phyloP scores from a whole-genome alignment of 2,329 filamentous ascomycete genomes.

The Phyllosticta paracitricarpa region DNA sequence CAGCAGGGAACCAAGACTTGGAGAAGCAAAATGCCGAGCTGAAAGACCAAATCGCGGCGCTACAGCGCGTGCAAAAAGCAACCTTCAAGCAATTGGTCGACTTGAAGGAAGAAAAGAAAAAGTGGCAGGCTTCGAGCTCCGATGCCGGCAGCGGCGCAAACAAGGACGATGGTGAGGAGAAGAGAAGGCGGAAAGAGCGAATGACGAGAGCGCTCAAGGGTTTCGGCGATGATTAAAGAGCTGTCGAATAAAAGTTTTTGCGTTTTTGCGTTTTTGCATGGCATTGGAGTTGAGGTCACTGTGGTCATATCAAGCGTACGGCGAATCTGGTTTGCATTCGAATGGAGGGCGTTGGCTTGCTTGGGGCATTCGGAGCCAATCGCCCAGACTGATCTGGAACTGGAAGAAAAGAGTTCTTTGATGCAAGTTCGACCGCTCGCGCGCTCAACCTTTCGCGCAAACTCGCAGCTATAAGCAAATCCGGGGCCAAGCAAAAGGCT shows the following conservation, averaged over 20 bases:
- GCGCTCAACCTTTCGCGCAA: background rate
- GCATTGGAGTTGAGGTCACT: background rate
- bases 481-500: background rate
- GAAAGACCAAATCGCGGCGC: slow-evolving; percentile 31
- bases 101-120: slow-evolving; percentile 32
- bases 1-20: background rate
- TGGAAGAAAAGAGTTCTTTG: background rate
- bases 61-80: slow-evolving; percentile 36
- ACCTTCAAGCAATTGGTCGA: slow-evolving; percentile 36
- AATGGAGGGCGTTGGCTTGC: background rate
- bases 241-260: background rate
- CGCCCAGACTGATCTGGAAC: background rate
- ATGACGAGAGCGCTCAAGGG: background rate
- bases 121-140: slow-evolving; percentile 16
- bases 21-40: slow-evolving; percentile 17
- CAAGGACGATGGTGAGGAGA: background rate
- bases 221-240: background rate
- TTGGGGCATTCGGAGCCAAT: background rate
- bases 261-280: background rate
- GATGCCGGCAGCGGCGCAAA: slow-evolving; percentile 17
- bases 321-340: background rate
- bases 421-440: background rate
- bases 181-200: background rate
- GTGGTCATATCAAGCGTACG: background rate
- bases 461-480: background rate